Percentiles rank a stretch among this genome's conserved stretches.
phyloP scores from a whole-genome alignment of 164 flowering plant genomes.

The Magnolia officinalis region DNA sequence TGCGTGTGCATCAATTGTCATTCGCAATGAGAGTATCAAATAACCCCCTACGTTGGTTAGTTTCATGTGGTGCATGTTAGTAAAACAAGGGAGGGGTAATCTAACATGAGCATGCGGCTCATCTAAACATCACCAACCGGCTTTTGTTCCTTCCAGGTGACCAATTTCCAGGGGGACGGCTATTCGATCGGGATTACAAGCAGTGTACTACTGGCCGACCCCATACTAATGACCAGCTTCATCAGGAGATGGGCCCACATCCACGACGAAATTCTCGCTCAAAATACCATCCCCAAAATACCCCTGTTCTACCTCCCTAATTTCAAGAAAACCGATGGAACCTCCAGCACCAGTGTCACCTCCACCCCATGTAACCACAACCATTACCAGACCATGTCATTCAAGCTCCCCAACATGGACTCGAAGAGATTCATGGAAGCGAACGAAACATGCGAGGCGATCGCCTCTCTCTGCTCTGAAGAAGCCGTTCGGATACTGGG shows the following conservation, averaged over 20 bases:
- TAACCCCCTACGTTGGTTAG: too few species aligned
- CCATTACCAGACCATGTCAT: not conserved
- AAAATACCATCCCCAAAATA: not conserved
- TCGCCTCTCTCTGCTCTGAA: not conserved
- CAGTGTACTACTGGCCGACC: constrained; percentile 8
- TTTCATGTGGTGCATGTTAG: too few species aligned
- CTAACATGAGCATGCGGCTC: too few species aligned
- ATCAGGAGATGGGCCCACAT: not conserved
- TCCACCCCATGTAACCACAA: not conserved
- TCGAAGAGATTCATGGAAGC: not conserved
- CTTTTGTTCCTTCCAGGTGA: constrained; percentile 2
- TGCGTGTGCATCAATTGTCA: too few species aligned
- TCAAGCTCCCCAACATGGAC: not conserved
- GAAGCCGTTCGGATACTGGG: not conserved
- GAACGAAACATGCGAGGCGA: not conserved
- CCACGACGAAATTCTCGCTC: constrained; percentile 6
- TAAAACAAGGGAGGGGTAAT: too few species aligned
- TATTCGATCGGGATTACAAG: constrained; percentile 6
- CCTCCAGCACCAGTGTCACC: not conserved
- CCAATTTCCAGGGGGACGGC: constrained; percentile 6
- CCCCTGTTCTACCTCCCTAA: constrained; percentile 9
- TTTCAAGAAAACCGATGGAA: not conserved
- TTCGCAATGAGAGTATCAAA: too few species aligned
- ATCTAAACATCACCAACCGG: too few species aligned
- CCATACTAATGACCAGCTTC: constrained; percentile 4